Evolutionary conservation across 805 yeast genomes (phyloP).

Genomic region (Starmerella apis): DNA sequence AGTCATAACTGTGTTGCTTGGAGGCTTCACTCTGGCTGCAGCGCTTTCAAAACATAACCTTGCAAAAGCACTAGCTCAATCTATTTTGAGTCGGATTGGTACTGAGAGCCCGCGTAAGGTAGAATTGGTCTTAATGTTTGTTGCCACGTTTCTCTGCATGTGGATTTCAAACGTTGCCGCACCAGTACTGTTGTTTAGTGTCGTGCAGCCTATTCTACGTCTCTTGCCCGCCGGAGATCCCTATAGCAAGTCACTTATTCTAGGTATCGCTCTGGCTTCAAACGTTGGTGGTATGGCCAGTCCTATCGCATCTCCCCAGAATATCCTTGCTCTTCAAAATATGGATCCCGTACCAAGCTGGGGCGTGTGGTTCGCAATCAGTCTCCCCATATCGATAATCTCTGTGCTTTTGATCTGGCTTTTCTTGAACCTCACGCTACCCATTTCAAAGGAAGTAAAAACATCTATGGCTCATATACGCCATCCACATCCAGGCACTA

Average conservation of each 20-base stretch:
- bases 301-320: constrained; percentile 95
- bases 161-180: constrained; percentile 98
- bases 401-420: constrained; percentile 63
- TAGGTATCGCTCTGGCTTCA: constrained; percentile 88
- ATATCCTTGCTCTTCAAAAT: constrained; percentile 75
- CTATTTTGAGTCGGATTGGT: constrained; percentile 72
- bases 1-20: constrained; percentile 75
- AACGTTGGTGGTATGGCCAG: constrained; percentile 95
- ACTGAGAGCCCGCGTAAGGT: constrained; percentile 64
- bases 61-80: constrained; percentile 76
- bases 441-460: constrained; percentile 39
- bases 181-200: constrained; percentile 84
- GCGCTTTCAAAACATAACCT: constrained; percentile 84
- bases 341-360: constrained; percentile 80
- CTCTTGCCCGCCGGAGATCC: constrained; percentile 69
- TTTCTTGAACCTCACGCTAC: constrained; percentile 54
- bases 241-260: constrained; percentile 70
- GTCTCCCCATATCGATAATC: constrained; percentile 66
- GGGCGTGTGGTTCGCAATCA: constrained; percentile 87
- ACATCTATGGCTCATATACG: constrained; percentile 48
- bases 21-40: constrained; percentile 93
- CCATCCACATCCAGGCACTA: constrained; percentile 28
- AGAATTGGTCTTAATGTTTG: constrained; percentile 69
- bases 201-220: constrained; percentile 79
- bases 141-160: constrained; percentile 78